phyloP scores from a whole-genome alignment of 2,329 filamentous ascomycete species.

The Xylariaceae sp. region DNA sequence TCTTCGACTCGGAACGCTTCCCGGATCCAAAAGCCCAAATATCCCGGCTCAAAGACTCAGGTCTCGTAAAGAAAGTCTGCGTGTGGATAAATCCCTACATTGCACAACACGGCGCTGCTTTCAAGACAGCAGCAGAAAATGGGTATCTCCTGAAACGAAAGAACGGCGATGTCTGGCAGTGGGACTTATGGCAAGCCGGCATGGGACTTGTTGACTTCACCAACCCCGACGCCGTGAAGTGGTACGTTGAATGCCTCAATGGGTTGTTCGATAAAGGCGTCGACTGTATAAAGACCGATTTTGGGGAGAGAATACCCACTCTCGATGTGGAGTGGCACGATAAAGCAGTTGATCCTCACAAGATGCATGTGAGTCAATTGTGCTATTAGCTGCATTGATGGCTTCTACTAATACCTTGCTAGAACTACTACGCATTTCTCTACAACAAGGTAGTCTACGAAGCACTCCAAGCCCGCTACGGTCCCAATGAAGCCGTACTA shows the following conservation, averaged over 20 bases:
- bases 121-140: constrained; percentile 60
- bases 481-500: constrained; percentile 54
- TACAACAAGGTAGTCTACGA: constrained; percentile 72
- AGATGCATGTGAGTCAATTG: constrained; percentile 56
- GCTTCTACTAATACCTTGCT: neutral
- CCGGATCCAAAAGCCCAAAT: constrained; percentile 66
- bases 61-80: constrained; percentile 62
- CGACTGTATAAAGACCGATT: constrained; percentile 73
- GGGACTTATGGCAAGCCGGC: constrained; percentile 75
- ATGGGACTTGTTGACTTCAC: constrained; percentile 76
- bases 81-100: constrained; percentile 79
- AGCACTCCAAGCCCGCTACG: constrained; percentile 55
- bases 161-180: constrained; percentile 71
- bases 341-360: constrained; percentile 52
- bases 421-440: constrained; percentile 70
- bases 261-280: constrained; percentile 66
- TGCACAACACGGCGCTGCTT: constrained; percentile 65
- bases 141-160: constrained; percentile 68
- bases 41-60: constrained; percentile 59
- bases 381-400: too few species aligned
- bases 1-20: constrained; percentile 67
- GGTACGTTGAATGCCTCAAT: constrained; percentile 62
- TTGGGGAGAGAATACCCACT: constrained; percentile 69
- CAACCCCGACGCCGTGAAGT: constrained; percentile 64
- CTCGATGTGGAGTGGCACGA: constrained; percentile 65